Evolutionary conservation across 495 filamentous ascomycete species (phyloP), one percentile per base, ranked within the genome.

Genomic region (Tuber calosporum): DNA sequence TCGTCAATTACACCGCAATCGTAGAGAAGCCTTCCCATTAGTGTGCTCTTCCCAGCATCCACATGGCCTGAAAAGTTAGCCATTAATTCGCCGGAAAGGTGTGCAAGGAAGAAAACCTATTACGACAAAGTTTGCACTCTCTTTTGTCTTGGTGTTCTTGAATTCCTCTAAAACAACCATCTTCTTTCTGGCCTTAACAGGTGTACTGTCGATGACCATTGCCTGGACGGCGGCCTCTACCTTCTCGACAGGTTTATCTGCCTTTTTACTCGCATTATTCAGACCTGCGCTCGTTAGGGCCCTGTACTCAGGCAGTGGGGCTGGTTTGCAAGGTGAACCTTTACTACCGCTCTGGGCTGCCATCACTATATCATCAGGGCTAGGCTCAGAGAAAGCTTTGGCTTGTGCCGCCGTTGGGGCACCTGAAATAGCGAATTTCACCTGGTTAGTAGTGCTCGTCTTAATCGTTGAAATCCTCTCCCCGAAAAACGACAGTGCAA

Each of bases 41-140:
- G 85, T 22, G 95, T 99, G 83, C 93, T 97, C 83, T 99, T 99
- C 40, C 95, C 95, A 66, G 94, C 93, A 83, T 99, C 95, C 67
- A 99, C 95, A 83, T 99, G 95, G 45, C 95, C 93, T 94, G 79
- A 43, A 40, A 11, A 20, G 62, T 68, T 69, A 79, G 75, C n/a
- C 26, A 76, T 68, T 34, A 62, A 5, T 22, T 5, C 38, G n/a
- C n/a, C 4, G 22, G 36, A 39, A 15, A 41, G 30, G 41, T 34
- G 34, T 26, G 26, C n/a, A 38, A 0, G 36, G 30, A 34, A 20
- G 83, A 87, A 75, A 82, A 93, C 92, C 94, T 79, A 99, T 94
- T 7, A 99, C 95, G 19, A 97, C 94, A 84, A 99, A 98, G 79
- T 93, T 97, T 68, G 93, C 93, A 45, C 87, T 88, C 72, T 90